These are phyloP conservation scores for Elongisporangium prolatum DNA, from an alignment of 352 stramenopile species.

Conservation along the genomic window DNA sequence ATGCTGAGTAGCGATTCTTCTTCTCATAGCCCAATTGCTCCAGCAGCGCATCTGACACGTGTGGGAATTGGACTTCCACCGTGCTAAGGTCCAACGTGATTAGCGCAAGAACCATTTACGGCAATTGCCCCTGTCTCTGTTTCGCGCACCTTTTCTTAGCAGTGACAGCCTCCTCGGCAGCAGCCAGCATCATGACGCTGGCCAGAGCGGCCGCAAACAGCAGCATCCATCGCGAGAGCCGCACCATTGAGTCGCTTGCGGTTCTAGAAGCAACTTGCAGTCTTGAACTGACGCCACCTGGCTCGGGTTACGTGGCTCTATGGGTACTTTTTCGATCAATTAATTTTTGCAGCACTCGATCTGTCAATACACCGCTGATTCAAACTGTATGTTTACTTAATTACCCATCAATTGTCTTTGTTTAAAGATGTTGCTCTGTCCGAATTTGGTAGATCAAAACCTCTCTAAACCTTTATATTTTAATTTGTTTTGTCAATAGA, in stretches of 20 bases:
- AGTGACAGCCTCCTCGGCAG: neutral
- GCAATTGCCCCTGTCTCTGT: neutral
- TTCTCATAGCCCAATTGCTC: conserved; percentile 77
- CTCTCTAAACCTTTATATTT: no score
- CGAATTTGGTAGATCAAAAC: no score
- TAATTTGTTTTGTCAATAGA: no score
- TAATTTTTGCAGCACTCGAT: no score
- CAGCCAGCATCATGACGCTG: neutral
- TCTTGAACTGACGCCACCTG: neutral
- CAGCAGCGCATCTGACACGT: conserved; percentile 69
- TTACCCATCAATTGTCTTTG: neutral
- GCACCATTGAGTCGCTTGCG: neutral
- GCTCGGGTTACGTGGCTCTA: neutral
- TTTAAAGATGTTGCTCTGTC: no score
- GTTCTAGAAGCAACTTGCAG: neutral
- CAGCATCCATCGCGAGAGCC: neutral
- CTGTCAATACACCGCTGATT: neutral
- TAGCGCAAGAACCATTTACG: neutral
- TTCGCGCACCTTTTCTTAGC: neutral
- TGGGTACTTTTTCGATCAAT: neutral
- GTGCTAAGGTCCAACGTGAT: conserved; percentile 10
- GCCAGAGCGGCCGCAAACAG: neutral
- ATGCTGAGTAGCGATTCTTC: conserved; percentile 76
- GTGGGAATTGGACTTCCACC: conserved; percentile 73
- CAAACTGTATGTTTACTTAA: neutral